These are phyloP conservation scores for Fagopyrum homotropicum DNA, from an alignment of 148 eudicot genomes.

Conservation along the genomic window DNA sequence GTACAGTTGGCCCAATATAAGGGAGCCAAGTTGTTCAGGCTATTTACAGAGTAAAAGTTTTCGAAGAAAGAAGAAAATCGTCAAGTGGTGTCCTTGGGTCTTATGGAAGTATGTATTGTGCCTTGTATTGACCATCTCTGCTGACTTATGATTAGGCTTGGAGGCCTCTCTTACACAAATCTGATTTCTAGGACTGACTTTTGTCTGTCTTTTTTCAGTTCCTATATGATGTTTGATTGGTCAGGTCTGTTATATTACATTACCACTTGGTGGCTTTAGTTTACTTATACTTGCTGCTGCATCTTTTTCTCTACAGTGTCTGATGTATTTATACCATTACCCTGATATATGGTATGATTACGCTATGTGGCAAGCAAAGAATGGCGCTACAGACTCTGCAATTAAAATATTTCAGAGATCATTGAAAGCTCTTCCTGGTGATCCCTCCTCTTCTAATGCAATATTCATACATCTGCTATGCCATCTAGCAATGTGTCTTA, in stretches of 20 bases:
- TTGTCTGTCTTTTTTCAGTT: neutral
- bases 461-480: neutral
- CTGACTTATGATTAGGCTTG: neutral
- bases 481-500: neutral
- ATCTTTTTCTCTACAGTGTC: constrained; percentile 54
- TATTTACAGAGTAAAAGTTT: neutral
- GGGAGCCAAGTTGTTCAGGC: neutral
- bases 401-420: constrained; percentile 83
- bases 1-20: neutral
- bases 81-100: neutral
- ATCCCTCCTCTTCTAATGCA: constrained; percentile 14
- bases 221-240: too few species aligned
- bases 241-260: too few species aligned
- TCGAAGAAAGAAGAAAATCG: neutral
- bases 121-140: neutral
- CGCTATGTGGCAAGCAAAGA: constrained; percentile 94
- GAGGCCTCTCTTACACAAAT: neutral
- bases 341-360: constrained; percentile 99
- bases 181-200: neutral
- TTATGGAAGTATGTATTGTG: neutral
- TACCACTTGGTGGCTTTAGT: too few species aligned
- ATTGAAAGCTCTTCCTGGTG: constrained; percentile 98
- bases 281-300: constrained; percentile 10
- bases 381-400: constrained; percentile 85
- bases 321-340: constrained; percentile 97